phyloP scores from a whole-genome alignment of 1,284 basidiomycete species.

The Stygiomarasmius scandens region DNA sequence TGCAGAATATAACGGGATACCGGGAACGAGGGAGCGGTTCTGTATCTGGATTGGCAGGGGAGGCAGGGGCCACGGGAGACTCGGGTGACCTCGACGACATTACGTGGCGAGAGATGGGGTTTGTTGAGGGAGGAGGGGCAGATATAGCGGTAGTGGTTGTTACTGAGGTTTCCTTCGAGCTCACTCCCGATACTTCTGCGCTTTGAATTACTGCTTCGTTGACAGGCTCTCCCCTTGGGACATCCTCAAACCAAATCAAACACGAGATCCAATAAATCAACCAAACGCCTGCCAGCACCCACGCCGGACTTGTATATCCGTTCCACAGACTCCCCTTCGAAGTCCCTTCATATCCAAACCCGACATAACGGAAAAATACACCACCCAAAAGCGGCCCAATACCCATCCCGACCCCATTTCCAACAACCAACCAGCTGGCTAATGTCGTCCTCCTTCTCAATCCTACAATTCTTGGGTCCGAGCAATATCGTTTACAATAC shows the following conservation, averaged over 20 bases:
- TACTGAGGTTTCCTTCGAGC: conserved; percentile 4
- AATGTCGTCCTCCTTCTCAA: conserved; percentile 61
- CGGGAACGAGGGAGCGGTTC: neutral
- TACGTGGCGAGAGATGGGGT: neutral
- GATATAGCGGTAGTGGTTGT: neutral
- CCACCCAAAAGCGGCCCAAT: conserved; percentile 71
- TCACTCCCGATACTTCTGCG: no score
- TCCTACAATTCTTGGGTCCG: conserved; percentile 68
- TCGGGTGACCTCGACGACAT: no score
- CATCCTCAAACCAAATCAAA: conserved; percentile 54
- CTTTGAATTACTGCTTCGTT: conserved; percentile 12
- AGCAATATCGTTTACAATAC: conserved; percentile 63
- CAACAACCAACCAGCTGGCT: conserved; percentile 64
- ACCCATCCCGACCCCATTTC: conserved; percentile 66
- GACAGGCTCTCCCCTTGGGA: conserved; percentile 27
- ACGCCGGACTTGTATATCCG: conserved; percentile 68
- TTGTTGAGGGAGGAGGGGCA: neutral
- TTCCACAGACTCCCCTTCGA: conserved; percentile 44
- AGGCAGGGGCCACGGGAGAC: no score
- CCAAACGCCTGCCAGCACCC: conserved; percentile 64
- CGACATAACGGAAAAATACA: conserved; percentile 54
- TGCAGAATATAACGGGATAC: conserved; percentile 50
- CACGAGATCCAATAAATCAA: conserved; percentile 51
- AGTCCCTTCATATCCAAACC: conserved; percentile 42
- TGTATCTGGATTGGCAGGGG: no score